Evolutionary conservation across 2,329 filamentous ascomycete species (phyloP).

Genomic region (Didymella arachidicola): DNA sequence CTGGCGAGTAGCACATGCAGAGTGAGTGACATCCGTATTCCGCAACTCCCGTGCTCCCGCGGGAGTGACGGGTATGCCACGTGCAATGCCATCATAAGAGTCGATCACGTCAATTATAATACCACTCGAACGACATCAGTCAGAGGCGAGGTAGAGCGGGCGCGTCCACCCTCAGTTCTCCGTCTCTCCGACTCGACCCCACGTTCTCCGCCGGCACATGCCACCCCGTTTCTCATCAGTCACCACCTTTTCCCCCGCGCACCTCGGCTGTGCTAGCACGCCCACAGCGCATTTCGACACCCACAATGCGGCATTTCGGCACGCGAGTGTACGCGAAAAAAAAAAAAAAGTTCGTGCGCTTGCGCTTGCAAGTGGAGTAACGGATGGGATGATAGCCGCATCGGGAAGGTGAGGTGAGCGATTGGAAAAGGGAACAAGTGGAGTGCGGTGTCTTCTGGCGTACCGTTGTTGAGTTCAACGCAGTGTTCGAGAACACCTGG

Average conservation of each 20-base stretch:
- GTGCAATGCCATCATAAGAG: not conserved
- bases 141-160: not conserved
- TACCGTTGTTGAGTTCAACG: conserved; percentile 5
- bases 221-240: conserved; percentile 6
- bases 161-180: conserved; percentile 11
- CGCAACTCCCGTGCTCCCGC: not conserved
- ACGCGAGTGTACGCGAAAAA: conserved; percentile 1
- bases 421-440: not conserved
- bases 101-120: not conserved
- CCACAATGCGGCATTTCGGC: conserved; percentile 10
- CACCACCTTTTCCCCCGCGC: conserved; percentile 8
- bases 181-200: not conserved
- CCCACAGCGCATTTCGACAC: conserved; percentile 1
- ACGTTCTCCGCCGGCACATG: not conserved
- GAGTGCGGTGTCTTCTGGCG: not conserved
- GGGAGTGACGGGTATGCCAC: not conserved
- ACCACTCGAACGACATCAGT: not conserved
- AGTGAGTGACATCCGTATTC: not conserved
- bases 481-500: conserved; percentile 9
- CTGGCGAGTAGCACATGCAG: not conserved
- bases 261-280: conserved; percentile 14
- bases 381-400: not conserved
- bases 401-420: conserved; percentile 7
- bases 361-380: conserved; percentile 2
- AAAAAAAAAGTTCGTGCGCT: not conserved